These are phyloP conservation scores for Mycena rosella DNA, from an alignment of 768 basidiomycete genomes.

Conservation along the genomic window DNA sequence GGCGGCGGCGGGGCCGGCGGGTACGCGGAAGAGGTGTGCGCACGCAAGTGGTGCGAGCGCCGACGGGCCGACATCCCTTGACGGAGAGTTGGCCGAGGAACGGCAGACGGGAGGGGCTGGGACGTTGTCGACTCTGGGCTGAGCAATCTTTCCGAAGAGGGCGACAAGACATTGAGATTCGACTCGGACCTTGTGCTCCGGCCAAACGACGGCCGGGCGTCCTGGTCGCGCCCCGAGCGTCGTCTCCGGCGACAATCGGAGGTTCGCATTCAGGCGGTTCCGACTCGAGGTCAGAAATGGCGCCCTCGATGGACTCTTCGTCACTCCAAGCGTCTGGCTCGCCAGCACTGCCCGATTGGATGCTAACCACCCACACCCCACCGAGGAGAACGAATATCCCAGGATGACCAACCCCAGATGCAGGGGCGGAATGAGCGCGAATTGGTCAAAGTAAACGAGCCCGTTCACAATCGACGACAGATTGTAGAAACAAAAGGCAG, in stretches of 20 bases:
- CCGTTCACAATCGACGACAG: constrained; percentile 92
- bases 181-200: constrained; percentile 30
- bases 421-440: constrained; percentile 73
- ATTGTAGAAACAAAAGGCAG: constrained; percentile 97
- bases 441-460: constrained; percentile 91
- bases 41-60: constrained; percentile 38
- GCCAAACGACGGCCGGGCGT: constrained; percentile 10
- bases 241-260: neutral
- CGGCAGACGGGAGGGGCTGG: constrained; percentile 22
- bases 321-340: constrained; percentile 64
- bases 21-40: constrained; percentile 39
- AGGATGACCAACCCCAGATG: constrained; percentile 81
- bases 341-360: constrained; percentile 68
- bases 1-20: constrained; percentile 47
- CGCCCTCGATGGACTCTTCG: constrained; percentile 55
- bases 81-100: constrained; percentile 1
- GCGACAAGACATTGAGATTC: constrained; percentile 17
- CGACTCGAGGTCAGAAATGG: constrained; percentile 39
- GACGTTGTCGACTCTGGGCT: constrained; percentile 29
- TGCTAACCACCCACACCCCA: constrained; percentile 92
- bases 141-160: constrained; percentile 11
- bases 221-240: constrained; percentile 4
- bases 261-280: constrained; percentile 33
- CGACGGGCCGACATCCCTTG: constrained; percentile 20
- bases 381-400: constrained; percentile 85